These are phyloP conservation scores for Nematodospora anomalae DNA, from an alignment of 1,139 yeast genomes.

Conservation along the genomic window DNA sequence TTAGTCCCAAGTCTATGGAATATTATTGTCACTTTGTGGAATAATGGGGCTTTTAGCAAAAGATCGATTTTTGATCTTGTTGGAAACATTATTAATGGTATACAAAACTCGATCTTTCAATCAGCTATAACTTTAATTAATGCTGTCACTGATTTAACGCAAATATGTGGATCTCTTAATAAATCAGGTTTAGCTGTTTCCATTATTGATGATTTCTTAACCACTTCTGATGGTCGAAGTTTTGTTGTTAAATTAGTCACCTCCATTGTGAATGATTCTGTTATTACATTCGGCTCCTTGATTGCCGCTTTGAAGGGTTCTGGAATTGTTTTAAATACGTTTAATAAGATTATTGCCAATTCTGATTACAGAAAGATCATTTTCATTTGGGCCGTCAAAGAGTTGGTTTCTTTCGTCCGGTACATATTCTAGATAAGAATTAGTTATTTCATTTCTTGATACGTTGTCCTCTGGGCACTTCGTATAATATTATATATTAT, in stretches of 20 bases:
- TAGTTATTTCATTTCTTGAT: conserved; percentile 3
- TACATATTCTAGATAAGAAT: conserved; percentile 11
- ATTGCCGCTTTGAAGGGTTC: conserved; percentile 13
- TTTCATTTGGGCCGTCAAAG: conserved; percentile 17
- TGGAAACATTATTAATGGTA: conserved; percentile 15
- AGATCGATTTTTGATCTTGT: conserved; percentile 14
- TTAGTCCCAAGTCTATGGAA: conserved; percentile 23
- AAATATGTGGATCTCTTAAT: conserved; percentile 25
- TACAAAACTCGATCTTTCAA: conserved; percentile 11
- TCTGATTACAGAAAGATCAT: conserved; percentile 15
- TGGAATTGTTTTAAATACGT: conserved; percentile 13
- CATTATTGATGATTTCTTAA: conserved; percentile 21
- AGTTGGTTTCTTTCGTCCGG: conserved; percentile 12
- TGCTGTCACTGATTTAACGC: conserved; percentile 20
- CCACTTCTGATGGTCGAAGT: conserved; percentile 22
- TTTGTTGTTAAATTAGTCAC: conserved; percentile 23
- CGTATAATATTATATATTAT: neutral
- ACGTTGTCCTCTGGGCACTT: neutral
- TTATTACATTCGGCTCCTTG: conserved; percentile 18
- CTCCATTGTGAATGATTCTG: conserved; percentile 19
- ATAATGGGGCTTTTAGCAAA: conserved; percentile 16
- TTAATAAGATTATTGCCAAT: conserved; percentile 13
- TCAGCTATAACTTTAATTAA: conserved; percentile 16
- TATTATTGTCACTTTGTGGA: conserved; percentile 19
- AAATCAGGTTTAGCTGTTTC: conserved; percentile 33